Evolutionary conservation across 768 basidiomycete genomes (phyloP).

Genomic region (Fomitopsis pulvina): DNA sequence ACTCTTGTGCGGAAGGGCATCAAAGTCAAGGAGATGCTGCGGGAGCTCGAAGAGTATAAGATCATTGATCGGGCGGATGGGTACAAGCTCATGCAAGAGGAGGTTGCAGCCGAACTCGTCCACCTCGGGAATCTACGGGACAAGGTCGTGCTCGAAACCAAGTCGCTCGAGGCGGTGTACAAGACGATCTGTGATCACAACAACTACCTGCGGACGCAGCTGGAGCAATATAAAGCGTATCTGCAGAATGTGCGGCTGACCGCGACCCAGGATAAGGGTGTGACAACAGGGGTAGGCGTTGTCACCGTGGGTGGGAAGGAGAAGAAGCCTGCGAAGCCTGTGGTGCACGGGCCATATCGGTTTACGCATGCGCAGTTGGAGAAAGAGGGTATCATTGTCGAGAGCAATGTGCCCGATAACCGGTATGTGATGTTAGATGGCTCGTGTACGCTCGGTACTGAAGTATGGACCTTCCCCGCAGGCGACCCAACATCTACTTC

Average conservation of each 20-base stretch:
- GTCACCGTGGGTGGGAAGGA: constrained; percentile 96
- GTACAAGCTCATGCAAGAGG: constrained; percentile 95
- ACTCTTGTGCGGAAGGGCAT: constrained; percentile 94
- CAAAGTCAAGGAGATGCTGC: constrained; percentile 99
- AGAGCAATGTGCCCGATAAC: constrained; percentile 98
- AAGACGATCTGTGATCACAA: constrained; percentile 99
- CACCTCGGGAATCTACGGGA: constrained; percentile 96
- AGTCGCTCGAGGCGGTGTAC: constrained; percentile 93
- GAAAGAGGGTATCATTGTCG: constrained; percentile 98
- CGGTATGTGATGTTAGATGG: constrained; percentile 44
- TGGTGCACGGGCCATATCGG: constrained; percentile 90
- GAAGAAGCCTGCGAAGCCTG: constrained; percentile 82
- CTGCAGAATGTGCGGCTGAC: constrained; percentile 94
- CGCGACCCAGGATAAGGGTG: constrained; percentile 82
- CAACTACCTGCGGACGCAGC: constrained; percentile 89
- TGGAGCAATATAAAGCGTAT: constrained; percentile 99
- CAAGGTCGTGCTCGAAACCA: constrained; percentile 89
- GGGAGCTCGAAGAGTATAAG: constrained; percentile 88
- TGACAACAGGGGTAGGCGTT: constrained; percentile 85
- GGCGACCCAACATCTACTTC: constrained; percentile 98
- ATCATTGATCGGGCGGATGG: constrained; percentile 79
- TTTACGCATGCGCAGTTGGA: constrained; percentile 98
- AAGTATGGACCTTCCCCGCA: constrained; percentile 25
- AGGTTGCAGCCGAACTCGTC: constrained; percentile 90
- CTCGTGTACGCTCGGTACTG: constrained; percentile 3